Conservation (phyloP, 2,329 filamentous ascomycete genomes). For the Aaosphaeria arxii region DNA sequence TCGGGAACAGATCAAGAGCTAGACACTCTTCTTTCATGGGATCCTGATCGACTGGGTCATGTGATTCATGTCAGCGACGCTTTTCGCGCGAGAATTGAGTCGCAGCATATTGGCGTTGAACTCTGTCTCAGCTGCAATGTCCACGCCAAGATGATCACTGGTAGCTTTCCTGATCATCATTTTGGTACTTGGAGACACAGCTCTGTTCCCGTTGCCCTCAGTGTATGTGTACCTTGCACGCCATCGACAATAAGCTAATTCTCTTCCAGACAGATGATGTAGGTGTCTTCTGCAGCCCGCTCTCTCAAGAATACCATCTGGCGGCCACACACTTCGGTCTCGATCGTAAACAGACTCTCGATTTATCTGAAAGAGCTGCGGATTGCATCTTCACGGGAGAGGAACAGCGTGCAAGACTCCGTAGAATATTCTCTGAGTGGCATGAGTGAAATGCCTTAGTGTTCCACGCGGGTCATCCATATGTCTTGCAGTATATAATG, state of each 20-base stretch:
- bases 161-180: constrained; percentile 67
- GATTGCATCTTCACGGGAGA: constrained; percentile 65
- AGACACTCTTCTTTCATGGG: constrained; percentile 60
- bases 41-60: constrained; percentile 70
- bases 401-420: constrained; percentile 58
- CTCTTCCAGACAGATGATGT: constrained; percentile 71
- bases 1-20: constrained; percentile 62
- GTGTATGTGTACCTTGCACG: constrained; percentile 53
- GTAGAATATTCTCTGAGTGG: constrained; percentile 18
- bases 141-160: constrained; percentile 67
- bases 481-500: not conserved
- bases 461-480: not conserved
- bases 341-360: constrained; percentile 44
- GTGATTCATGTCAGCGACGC: constrained; percentile 69
- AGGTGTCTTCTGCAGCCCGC: constrained; percentile 71
- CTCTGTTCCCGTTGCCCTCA: constrained; percentile 58
- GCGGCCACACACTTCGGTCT: constrained; percentile 69
- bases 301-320: constrained; percentile 75
- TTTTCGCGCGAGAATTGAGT: constrained; percentile 56
- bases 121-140: constrained; percentile 81
- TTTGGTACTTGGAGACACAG: constrained; percentile 69
- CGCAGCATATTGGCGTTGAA: constrained; percentile 63
- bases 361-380: constrained; percentile 60
- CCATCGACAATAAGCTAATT: not conserved
- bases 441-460: not conserved